Base-by-base conservation (phyloP, 805 yeast genomes). In the Spencermartinsiella europaea region DNA sequence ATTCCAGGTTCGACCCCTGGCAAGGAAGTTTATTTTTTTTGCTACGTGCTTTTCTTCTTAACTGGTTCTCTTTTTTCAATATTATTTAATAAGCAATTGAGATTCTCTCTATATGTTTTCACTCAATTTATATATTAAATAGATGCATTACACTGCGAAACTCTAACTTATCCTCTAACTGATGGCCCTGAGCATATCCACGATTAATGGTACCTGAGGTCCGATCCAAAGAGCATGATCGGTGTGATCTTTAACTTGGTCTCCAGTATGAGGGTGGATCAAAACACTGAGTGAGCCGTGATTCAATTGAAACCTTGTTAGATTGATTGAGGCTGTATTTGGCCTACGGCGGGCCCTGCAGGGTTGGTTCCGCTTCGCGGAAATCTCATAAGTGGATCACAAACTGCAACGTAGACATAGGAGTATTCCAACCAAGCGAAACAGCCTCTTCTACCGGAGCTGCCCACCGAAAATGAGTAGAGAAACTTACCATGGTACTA, bases 201-300 rank as follows among this genome's bases (percentile, higher is more conserved):
- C 45, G 31, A 61, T 59, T 42, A 64, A 42, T 2, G 52, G 49
- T 15, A 53, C 48, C 52, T 68, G 70, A 50, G 72, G 69, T 5
- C 83, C 84, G 38, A 79, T 61, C 84, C 84, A 79, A 28, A 79
- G 57, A 0, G 84, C 83, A 50, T 73, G 69, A 3, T 56, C 56
- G 0, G 83, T 79, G 56, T 79, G 83, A 57, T 79, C 83, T 5
- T 44, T 50, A 25, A 70, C 50, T 4, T 60, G 59, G 38, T 66
- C 73, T 3, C 73, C 74, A 4, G 69, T 57, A 19, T 63, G 67
- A 25, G 83, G 84, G 52, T 79, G 84, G 22, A 79, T 74, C 51
- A 79, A 63, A 2, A 78, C 83, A 20, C 75, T 69, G 39, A 79
- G 63, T 3, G 59, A 52, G 2, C 77, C 79, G 53, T 79, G 84